These are phyloP conservation scores for Vitis vinifera DNA, from an alignment of 164 flowering plant genomes.

Conservation along the genomic window DNA sequence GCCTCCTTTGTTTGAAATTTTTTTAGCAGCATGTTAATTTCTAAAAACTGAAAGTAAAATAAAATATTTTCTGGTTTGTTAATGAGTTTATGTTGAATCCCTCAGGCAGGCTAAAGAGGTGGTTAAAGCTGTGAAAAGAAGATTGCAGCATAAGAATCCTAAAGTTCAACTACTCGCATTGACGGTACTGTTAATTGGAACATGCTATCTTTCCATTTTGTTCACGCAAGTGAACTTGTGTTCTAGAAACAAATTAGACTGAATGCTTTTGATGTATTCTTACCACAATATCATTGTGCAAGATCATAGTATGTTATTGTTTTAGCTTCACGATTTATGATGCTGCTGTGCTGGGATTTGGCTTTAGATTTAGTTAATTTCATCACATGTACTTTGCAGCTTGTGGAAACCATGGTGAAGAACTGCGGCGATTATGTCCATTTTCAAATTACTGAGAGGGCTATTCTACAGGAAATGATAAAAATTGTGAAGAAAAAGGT, in stretches of 20 bases:
- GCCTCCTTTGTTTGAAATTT: neutral
- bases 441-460: conserved; percentile 64
- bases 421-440: conserved; percentile 78
- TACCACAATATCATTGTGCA: too few relatives aligned
- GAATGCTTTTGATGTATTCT: too few relatives aligned
- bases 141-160: conserved; percentile 81
- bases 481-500: conserved; percentile 84
- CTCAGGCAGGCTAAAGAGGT: conserved; percentile 91
- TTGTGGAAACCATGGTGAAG: conserved; percentile 82
- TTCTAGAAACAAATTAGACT: too few relatives aligned
- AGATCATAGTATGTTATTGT: too few relatives aligned
- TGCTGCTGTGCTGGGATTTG: neutral
- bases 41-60: neutral
- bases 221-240: too few relatives aligned
- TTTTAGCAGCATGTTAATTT: neutral
- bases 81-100: conserved; percentile 15
- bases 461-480: conserved; percentile 68
- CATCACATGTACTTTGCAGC: conserved; percentile 34
- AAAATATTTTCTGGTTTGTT: neutral
- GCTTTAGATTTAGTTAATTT: too few relatives aligned
- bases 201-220: neutral
- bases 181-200: conserved; percentile 52
- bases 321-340: neutral
- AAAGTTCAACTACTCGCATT: conserved; percentile 83
- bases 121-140: conserved; percentile 78